Evolutionary conservation across 83 land plant species (phyloP).

Genomic region (Isoetes engelmannii): DNA sequence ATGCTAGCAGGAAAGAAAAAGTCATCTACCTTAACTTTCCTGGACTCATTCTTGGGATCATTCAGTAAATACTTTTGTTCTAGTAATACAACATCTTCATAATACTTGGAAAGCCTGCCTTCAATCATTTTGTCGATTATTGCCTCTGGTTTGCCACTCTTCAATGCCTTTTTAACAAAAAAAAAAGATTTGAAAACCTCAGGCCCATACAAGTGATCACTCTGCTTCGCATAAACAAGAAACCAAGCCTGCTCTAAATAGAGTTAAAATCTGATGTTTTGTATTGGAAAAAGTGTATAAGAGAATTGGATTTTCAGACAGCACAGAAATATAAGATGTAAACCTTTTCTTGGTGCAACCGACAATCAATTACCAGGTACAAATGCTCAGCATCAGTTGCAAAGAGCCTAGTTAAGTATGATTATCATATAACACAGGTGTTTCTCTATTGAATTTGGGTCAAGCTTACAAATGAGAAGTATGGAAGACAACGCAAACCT

Average conservation of each 20-base stretch:
- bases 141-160: slow-evolving; percentile 62
- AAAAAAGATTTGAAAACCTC: slow-evolving; percentile 7
- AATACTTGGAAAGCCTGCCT: slow-evolving; percentile 80
- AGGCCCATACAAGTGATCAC: background rate
- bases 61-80: slow-evolving; percentile 83
- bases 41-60: slow-evolving; percentile 22
- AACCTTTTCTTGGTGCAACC: background rate
- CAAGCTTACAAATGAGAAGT: too few relatives aligned
- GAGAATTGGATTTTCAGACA: background rate
- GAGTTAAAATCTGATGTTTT: too few relatives aligned
- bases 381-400: background rate
- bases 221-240: too few relatives aligned
- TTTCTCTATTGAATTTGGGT: too few relatives aligned
- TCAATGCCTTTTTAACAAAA: slow-evolving; percentile 47
- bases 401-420: background rate
- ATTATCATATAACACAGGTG: too few relatives aligned
- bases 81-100: slow-evolving; percentile 69
- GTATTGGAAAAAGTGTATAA: too few relatives aligned
- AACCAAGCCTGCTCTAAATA: too few relatives aligned
- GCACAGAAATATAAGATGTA: background rate
- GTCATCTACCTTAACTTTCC: background rate
- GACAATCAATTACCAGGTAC: background rate
- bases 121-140: slow-evolving; percentile 87
- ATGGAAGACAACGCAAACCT: slow-evolving; percentile 36
- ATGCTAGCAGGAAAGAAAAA: background rate